A percentile compares a stretch with the other conserved stretches of the same genome.
Evolutionary conservation across 129 eudicot genomes (phyloP).

Genomic region (Centella asiatica): DNA sequence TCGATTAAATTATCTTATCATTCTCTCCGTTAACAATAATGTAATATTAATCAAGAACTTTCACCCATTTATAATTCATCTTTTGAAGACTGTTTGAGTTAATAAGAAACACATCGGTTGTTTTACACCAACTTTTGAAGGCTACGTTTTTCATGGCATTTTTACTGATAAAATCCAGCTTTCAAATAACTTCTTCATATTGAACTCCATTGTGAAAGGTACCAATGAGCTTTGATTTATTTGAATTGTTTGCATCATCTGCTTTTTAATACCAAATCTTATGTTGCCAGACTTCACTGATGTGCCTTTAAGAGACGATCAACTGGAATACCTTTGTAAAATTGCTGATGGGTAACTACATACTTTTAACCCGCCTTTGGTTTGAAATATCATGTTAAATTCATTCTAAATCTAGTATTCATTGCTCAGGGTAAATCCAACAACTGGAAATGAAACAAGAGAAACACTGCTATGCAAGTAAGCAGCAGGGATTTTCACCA

Average conservation of each 20-base stretch:
- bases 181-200: not conserved
- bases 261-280: not conserved
- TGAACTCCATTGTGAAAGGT: not conserved
- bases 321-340: constrained; percentile 79
- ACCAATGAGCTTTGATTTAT: not conserved
- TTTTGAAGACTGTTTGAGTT: too few species aligned
- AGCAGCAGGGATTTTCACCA: not conserved
- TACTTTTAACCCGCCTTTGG: not conserved
- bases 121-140: not conserved
- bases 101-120: too few species aligned
- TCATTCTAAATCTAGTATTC: constrained; percentile 11
- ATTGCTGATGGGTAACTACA: constrained; percentile 66
- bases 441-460: constrained; percentile 73
- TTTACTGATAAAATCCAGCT: not conserved
- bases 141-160: not conserved
- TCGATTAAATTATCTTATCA: too few species aligned
- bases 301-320: constrained; percentile 90
- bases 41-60: too few species aligned
- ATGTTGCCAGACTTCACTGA: constrained; percentile 69
- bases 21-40: too few species aligned
- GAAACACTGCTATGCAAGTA: constrained; percentile 73
- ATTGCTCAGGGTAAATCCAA: constrained; percentile 55
- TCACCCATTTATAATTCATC: too few species aligned
- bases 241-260: not conserved
- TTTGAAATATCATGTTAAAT: not conserved